Conservation (phyloP, 352 stramenopile species). For the Phytophthora tubulina region DNA sequence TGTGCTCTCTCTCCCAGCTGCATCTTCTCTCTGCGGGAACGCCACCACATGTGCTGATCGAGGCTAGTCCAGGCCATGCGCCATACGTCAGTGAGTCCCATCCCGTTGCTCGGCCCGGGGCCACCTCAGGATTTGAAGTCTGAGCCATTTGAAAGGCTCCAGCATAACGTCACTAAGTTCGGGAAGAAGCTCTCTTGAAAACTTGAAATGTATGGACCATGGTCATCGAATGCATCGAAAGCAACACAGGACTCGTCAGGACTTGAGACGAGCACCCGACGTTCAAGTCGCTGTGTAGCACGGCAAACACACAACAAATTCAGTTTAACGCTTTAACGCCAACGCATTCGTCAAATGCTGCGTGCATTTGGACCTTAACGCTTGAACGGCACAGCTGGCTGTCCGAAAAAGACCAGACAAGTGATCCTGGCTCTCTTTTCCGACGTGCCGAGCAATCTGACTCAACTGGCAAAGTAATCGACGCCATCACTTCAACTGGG, state of each 20-base stretch:
- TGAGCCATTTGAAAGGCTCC: neutral
- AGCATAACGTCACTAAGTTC: slow-evolving; percentile 34
- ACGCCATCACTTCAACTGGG: slow-evolving; percentile 12
- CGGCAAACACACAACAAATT: too few species aligned
- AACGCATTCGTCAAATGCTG: too few species aligned
- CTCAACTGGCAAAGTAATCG: too few species aligned
- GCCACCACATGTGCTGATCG: slow-evolving; percentile 27
- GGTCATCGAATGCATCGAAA: too few species aligned
- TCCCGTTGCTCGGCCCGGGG: slow-evolving; percentile 25
- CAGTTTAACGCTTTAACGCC: too few species aligned
- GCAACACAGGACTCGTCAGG: slow-evolving; percentile 6
- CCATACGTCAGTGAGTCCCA: slow-evolving; percentile 46
- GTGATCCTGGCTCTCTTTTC: too few species aligned
- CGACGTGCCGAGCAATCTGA: slow-evolving; percentile 16
- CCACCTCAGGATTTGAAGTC: slow-evolving; percentile 26
- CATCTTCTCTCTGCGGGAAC: too few species aligned
- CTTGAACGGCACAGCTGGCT: slow-evolving; percentile 5
- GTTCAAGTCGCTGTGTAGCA: neutral
- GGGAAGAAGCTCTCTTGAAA: too few species aligned
- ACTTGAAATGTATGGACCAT: too few species aligned
- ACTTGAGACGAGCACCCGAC: slow-evolving; percentile 12
- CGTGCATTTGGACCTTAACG: slow-evolving; percentile 7
- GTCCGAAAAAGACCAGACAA: slow-evolving; percentile 20
- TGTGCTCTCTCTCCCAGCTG: slow-evolving; percentile 23
- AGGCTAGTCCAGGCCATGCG: slow-evolving; percentile 36